Evolutionary conservation across 2,329 filamentous ascomycete species (phyloP).

Genomic region (Aspergillus quadricinctus): DNA sequence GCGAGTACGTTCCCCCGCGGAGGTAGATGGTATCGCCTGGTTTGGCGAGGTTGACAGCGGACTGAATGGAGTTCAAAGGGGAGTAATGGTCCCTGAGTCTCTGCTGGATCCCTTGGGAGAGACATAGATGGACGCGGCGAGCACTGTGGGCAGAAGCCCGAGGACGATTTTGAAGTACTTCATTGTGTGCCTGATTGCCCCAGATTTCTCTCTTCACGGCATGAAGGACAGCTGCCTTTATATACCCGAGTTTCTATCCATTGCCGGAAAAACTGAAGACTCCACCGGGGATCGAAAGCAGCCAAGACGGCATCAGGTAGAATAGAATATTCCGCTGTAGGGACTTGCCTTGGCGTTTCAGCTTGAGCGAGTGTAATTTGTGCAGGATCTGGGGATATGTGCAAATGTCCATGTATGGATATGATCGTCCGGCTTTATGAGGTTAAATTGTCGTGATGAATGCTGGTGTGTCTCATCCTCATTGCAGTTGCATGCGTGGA

Average conservation of each 20-base stretch:
- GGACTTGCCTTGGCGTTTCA: neutral
- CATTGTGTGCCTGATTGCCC: neutral
- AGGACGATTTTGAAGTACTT: neutral
- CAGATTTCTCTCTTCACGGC: neutral
- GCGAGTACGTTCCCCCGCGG: slow-evolving; percentile 10
- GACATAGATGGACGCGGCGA: slow-evolving; percentile 13
- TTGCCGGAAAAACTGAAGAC: neutral
- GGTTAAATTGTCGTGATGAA: neutral
- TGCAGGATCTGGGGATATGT: neutral
- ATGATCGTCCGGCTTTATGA: neutral
- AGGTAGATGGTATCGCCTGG: slow-evolving; percentile 13
- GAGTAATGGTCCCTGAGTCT: slow-evolving; percentile 7
- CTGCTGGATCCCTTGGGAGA: slow-evolving; percentile 10
- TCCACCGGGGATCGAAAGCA: neutral
- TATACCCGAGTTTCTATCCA: neutral
- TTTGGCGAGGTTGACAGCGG: slow-evolving; percentile 10
- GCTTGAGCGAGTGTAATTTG: neutral
- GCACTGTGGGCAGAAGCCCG: neutral
- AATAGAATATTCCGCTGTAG: neutral
- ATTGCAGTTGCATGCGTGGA: neutral
- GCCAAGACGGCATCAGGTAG: neutral
- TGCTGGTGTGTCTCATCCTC: too few relatives aligned
- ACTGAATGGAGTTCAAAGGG: slow-evolving; percentile 11
- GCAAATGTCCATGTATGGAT: neutral
- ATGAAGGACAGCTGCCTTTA: neutral